These are phyloP conservation scores for Penicillium sp. DNA, from an alignment of 2,329 filamentous ascomycete species.

Conservation along the genomic window DNA sequence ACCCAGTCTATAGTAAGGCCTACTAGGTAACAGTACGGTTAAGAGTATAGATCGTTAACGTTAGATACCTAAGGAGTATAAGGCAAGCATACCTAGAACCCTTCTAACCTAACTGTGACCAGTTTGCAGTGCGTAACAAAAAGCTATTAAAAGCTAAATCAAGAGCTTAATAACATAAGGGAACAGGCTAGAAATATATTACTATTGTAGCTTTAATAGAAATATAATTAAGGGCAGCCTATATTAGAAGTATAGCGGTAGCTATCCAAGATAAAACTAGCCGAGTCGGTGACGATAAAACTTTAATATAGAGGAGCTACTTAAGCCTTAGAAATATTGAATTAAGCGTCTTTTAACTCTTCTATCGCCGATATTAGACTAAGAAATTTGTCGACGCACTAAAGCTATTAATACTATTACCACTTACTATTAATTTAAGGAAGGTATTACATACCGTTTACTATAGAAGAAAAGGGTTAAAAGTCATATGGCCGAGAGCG, in stretches of 20 bases:
- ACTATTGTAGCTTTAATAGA: not conserved
- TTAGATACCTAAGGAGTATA: too few relatives aligned
- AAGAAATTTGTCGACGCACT: not conserved
- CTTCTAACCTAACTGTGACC: too few relatives aligned
- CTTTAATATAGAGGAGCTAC: not conserved
- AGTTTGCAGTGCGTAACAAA: too few relatives aligned
- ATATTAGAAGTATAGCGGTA: not conserved
- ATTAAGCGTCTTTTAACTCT: not conserved
- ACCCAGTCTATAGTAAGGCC: too few relatives aligned
- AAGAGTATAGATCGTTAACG: too few relatives aligned
- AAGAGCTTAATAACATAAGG: not conserved
- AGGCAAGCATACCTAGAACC: too few relatives aligned
- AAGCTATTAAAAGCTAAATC: not conserved
- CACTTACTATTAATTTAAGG: not conserved
- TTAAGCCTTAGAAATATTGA: not conserved
- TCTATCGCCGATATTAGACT: not conserved
- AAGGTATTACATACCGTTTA: not conserved
- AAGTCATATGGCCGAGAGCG: not conserved
- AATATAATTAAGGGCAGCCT: not conserved
- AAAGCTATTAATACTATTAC: not conserved
- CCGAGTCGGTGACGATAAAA: not conserved
- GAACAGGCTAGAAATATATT: not conserved
- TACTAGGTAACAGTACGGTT: too few relatives aligned
- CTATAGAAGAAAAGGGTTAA: not conserved
- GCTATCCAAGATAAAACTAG: not conserved